phyloP scores from a whole-genome alignment of 345 rosid species.

The Corchorus capsularis region DNA sequence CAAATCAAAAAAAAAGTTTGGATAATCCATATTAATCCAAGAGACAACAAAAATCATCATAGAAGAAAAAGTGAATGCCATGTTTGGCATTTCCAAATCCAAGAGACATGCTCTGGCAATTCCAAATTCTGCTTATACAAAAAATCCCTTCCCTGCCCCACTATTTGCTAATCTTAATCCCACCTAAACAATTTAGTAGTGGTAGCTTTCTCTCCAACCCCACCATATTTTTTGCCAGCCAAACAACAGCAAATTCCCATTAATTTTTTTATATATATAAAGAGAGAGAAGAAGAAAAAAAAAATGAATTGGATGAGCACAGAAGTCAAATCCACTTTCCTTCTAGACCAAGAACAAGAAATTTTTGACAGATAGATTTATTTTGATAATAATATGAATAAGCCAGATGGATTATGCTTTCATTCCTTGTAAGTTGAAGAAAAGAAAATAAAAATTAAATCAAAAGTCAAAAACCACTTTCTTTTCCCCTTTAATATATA shows the following conservation, averaged over 20 bases:
- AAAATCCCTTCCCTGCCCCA: neutral
- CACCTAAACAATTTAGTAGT: neutral
- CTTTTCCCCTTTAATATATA: neutral
- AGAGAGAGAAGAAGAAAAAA: neutral
- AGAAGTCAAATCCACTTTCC: conserved; percentile 13
- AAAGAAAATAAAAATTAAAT: neutral
- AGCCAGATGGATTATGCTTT: neutral
- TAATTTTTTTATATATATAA: neutral
- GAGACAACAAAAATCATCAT: neutral
- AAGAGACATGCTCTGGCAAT: neutral
- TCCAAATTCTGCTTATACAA: neutral
- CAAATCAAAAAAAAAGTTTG: too few species aligned
- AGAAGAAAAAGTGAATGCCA: neutral
- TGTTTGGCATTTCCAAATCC: too few species aligned
- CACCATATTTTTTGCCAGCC: conserved; percentile 22
- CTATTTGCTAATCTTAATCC: neutral
- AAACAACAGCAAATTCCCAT: conserved; percentile 10
- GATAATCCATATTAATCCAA: too few species aligned
- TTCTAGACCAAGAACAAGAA: neutral
- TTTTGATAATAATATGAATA: neutral
- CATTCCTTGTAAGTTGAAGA: neutral
- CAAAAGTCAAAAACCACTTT: conserved; percentile 10
- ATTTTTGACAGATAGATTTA: conserved; percentile 8
- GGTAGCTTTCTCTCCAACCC: neutral
- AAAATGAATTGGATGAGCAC: neutral